Base-by-base conservation (phyloP, 768 basidiomycete genomes). In the Phlebiopsis gigantea region DNA sequence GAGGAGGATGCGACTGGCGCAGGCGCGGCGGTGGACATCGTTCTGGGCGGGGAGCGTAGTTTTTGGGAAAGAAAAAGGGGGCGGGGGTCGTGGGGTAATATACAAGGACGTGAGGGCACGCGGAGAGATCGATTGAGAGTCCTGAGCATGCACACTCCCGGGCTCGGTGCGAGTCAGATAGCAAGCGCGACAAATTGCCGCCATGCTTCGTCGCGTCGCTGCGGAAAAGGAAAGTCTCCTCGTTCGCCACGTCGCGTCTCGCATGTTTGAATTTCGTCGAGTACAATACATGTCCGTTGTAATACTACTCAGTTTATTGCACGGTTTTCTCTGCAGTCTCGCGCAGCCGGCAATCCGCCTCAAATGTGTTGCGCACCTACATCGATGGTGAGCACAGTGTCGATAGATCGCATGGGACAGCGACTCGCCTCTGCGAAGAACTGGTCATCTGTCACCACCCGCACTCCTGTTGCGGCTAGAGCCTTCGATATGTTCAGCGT, bases 401-500 rank as follows among this genome's bases (percentile, higher is more conserved):
- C 9, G n/a, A 22, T 15, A 47, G 57, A 28, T 50, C 12, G 7
- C 8, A 50, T 31, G 14, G 17, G 19, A 45, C 19, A 19, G 10
- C 44, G 44, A 62, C 70, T 28, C 44, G 84, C 90, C 75, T 84
- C 66, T 1, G 68, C 68, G 58, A 80, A 79, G 71, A 88, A 92
- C 2, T 62, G 66, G 45, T 82, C 83, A 57, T 93, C 90, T n/a
- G 77, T 78, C 9, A 93, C 68, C 15, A 84, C 82, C 5, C 87
- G 77, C 25, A 89, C 72, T 0, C 87, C 91, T 0, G 82, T 80
- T 14, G 80, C 78, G 2, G 90, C 88, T 12, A 93, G 76, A 4
- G 83, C 85, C 63, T 87, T 88, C 21, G 84, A 80, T 3, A 90
- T 77, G 55, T 81, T 77, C 48, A 91, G 69, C 59, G 82, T 84